phyloP scores from a whole-genome alignment of 2,329 filamentous ascomycete species.

The Pyrenophora seminiperda region DNA sequence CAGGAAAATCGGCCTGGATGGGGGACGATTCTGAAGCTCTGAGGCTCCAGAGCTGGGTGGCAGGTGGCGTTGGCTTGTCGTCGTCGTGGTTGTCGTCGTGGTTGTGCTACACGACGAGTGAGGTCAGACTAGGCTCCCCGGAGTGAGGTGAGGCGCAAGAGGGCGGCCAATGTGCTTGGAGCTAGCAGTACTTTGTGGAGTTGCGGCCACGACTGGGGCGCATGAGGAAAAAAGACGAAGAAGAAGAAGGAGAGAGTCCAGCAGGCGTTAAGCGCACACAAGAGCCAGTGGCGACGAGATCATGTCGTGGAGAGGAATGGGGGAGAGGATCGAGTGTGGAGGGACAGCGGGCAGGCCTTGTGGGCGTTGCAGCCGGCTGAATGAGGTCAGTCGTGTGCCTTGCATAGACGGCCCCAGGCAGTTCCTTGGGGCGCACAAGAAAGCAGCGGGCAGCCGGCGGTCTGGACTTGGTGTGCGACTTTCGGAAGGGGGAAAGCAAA shows the following conservation, averaged over 20 bases:
- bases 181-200: constrained; percentile 5
- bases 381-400: constrained; percentile 42
- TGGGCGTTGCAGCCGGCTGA: constrained; percentile 21
- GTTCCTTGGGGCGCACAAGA: constrained; percentile 34
- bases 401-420: constrained; percentile 39
- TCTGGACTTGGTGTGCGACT: constrained; percentile 39
- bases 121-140: constrained; percentile 21
- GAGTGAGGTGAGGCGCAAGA: constrained; percentile 23
- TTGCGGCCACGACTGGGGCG: not conserved
- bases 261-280: constrained; percentile 11
- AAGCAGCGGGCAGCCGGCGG: constrained; percentile 32
- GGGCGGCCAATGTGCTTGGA: constrained; percentile 14
- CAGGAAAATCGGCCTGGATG: constrained; percentile 16
- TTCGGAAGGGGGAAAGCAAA: constrained; percentile 25
- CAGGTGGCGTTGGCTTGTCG: constrained; percentile 32
- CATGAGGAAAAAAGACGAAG: constrained; percentile 9
- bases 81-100: constrained; percentile 20
- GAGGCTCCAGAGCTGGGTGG: not conserved
- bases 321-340: constrained; percentile 9
- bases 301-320: constrained; percentile 26
- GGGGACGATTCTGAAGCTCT: not conserved
- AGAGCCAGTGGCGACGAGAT: constrained; percentile 25
- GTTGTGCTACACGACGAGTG: constrained; percentile 33
- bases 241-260: constrained; percentile 13
- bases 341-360: constrained; percentile 26